These are phyloP conservation scores for Leccinum arenicola DNA, from an alignment of 768 basidiomycete species.

Conservation along the genomic window DNA sequence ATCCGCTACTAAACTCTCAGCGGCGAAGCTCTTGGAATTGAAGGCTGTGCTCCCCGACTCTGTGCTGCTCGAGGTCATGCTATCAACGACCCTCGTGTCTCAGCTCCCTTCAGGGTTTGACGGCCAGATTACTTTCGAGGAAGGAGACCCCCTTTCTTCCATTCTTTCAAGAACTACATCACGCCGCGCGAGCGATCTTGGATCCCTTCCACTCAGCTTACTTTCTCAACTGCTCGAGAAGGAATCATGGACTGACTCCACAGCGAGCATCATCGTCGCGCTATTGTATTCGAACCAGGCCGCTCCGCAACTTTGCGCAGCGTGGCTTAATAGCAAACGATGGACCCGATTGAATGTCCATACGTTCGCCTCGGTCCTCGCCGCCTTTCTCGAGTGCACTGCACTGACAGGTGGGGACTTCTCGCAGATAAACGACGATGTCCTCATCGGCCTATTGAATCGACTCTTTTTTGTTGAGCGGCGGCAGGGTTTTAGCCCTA, in stretches of 20 bases:
- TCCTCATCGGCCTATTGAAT: conserved; percentile 33
- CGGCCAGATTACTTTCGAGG: conserved; percentile 15
- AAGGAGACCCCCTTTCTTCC: conserved; percentile 7
- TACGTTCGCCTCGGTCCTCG: conserved; percentile 39
- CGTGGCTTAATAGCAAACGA: conserved; percentile 38
- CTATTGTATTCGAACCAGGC: conserved; percentile 42
- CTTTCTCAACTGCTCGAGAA: conserved; percentile 40
- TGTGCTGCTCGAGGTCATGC: conserved; percentile 43
- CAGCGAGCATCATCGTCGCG: conserved; percentile 40
- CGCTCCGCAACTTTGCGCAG: conserved; percentile 23
- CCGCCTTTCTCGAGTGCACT: conserved; percentile 46
- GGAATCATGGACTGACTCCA: conserved; percentile 42
- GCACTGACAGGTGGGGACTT: conserved; percentile 20
- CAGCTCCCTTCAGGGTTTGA: conserved; percentile 30
- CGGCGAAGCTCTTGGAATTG: conserved; percentile 40
- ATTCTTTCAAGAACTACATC: not conserved
- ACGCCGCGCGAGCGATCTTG: not conserved
- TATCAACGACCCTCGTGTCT: conserved; percentile 41
- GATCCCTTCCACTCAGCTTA: conserved; percentile 18
- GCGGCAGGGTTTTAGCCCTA: not conserved
- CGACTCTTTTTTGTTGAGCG: conserved; percentile 15
- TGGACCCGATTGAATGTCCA: conserved; percentile 19
- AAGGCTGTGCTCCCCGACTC: conserved; percentile 35
- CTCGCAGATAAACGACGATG: conserved; percentile 18
- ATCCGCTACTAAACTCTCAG: conserved; percentile 17